Base-by-base conservation (phyloP, 2,329 filamentous ascomycete species). In the Graphilbum sp. region DNA sequence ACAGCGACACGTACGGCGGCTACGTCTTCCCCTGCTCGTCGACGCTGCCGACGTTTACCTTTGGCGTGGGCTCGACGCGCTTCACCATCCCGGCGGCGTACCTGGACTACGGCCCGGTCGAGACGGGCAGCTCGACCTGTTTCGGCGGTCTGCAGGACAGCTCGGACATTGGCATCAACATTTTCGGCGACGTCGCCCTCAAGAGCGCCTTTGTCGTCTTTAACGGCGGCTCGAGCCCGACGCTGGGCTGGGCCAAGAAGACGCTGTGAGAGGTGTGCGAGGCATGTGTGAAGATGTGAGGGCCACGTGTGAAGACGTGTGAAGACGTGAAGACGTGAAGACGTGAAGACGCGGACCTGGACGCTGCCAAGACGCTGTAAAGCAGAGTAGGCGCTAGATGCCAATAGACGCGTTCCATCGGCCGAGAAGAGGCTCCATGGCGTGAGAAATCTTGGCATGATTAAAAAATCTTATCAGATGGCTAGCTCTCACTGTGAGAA, bases 11-110 rank as follows among this genome's bases (percentile, higher is more conserved):
- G 6, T 50, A 53, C 35, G 58, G 54, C 10, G 59, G 54, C 38
- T 55, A 55, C 27, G 52, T 57, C 19, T 58, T 61, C 49, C 50
- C 54, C 33, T 60, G 60, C 50, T 41, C 41, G 27, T 37, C 50
- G 6, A 39, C 40, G 2, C 42, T 61, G 20, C 57, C 60, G 1
- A 49, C 56, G 46, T 51, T 62, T 32, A 46, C 45, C 7, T 45
- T 61, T 33, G 55, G 53, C 41, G 49, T 61, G 39, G 59, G 57
- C 19, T 35, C 37, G 11, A 36, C 44, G 16, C 52, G 50, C 34
- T 53, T 52, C 9, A 52, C 49, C 18, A 51, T 62, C 27, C 55
- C 55, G 12, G 38, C 27, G 21, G 16, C 21, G 32, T 59, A 55
- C 39, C 55, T 60, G 41, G 60, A 60, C 46, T 60, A 54, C 32